Conservation (phyloP, 805 yeast genomes). For the Geotrichum ghanense region DNA sequence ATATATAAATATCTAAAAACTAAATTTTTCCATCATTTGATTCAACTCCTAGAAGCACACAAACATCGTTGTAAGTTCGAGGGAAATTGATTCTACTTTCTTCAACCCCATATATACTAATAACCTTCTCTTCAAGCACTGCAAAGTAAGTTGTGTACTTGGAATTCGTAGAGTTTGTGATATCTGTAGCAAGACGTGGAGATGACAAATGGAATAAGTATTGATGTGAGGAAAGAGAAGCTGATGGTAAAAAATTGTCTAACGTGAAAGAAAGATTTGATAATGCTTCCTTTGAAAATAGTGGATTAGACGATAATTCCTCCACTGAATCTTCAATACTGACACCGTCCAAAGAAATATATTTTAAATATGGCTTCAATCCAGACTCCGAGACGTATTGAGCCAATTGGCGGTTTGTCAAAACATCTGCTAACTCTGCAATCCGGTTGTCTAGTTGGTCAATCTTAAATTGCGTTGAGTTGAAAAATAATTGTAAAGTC, state of each 20-base stretch:
- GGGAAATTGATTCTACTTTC: constrained; percentile 17
- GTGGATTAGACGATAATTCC: background rate
- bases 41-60: constrained; percentile 17
- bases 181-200: constrained; percentile 23
- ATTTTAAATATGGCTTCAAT: constrained; percentile 5
- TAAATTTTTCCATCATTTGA: background rate
- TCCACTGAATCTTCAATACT: background rate
- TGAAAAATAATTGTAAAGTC: constrained; percentile 20
- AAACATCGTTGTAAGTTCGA: constrained; percentile 20
- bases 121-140: constrained; percentile 19
- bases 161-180: constrained; percentile 21
- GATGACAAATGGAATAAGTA: constrained; percentile 22
- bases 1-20: too few relatives aligned
- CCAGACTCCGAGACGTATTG: constrained; percentile 17
- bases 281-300: constrained; percentile 5
- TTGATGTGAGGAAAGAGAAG: constrained; percentile 21
- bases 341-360: background rate
- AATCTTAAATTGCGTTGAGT: constrained; percentile 20
- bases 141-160: constrained; percentile 24
- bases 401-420: constrained; percentile 19
- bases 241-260: constrained; percentile 27
- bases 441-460: constrained; percentile 20
- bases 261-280: constrained; percentile 15
- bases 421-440: constrained; percentile 18
- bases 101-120: constrained; percentile 16